phyloP scores from a whole-genome alignment of 768 basidiomycete genomes.

The Mycena venus region DNA sequence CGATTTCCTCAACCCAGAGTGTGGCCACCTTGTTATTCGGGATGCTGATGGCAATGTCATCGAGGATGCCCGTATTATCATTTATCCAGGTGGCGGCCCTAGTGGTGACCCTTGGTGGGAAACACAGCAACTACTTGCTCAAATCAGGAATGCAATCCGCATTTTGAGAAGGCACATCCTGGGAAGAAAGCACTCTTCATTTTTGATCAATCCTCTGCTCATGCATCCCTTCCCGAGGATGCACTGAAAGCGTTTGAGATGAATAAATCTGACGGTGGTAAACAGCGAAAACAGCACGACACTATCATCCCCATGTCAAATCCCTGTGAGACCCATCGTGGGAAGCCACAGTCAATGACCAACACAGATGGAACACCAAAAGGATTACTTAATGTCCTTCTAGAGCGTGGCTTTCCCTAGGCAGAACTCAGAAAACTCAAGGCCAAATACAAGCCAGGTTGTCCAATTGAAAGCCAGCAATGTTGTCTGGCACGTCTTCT shows the following conservation, averaged over 20 bases:
- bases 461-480: conserved; percentile 34
- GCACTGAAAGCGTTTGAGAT: conserved; percentile 43
- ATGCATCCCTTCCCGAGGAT: no score
- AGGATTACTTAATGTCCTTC: conserved; percentile 37
- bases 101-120: no score
- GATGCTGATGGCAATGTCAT: not conserved
- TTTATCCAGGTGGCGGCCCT: no score
- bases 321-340: conserved; percentile 14
- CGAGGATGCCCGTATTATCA: not conserved
- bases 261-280: conserved; percentile 42
- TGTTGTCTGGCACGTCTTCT: conserved; percentile 47
- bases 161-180: no score
- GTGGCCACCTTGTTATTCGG: not conserved
- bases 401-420: conserved; percentile 45
- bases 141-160: no score
- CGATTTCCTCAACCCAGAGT: not conserved
- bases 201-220: no score
- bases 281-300: conserved; percentile 37
- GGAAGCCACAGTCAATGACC: conserved; percentile 42
- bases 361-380: conserved; percentile 34
- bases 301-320: no score
- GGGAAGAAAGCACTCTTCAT: conserved; percentile 26
- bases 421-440: conserved; percentile 19
- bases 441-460: conserved; percentile 45
- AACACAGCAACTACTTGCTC: no score